phyloP scores from a whole-genome alignment of 805 yeast species.

The Torulaspora quercuum region DNA sequence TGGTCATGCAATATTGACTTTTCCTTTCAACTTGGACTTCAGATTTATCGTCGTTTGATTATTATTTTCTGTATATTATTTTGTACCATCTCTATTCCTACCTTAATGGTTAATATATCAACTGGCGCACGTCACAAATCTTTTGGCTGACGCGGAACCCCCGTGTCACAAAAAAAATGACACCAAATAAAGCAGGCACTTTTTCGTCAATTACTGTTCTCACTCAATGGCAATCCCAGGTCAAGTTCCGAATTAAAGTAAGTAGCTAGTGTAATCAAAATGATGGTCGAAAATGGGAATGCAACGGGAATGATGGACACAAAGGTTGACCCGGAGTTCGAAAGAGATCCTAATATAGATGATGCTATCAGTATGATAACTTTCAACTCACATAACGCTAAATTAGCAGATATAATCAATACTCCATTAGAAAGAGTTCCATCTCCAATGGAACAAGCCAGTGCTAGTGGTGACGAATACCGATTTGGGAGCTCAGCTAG shows the following conservation, averaged over 20 bases:
- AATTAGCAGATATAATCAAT: constrained; percentile 3
- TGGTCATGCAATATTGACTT: constrained; percentile 3
- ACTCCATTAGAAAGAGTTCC: constrained; percentile 12
- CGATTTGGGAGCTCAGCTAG: background rate
- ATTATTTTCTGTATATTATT: constrained; percentile 8
- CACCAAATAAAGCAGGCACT: no score
- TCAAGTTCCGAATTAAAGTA: no score
- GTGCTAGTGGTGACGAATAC: background rate
- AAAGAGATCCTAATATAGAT: constrained; percentile 1
- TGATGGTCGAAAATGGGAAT: background rate
- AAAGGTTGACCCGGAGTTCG: background rate
- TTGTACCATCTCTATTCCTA: background rate
- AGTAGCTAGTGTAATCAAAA: no score
- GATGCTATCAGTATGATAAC: constrained; percentile 7
- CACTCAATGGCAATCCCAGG: no score
- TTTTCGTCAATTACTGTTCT: no score
- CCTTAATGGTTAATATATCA: background rate
- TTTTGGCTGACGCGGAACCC: constrained; percentile 4
- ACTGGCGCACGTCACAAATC: constrained; percentile 3
- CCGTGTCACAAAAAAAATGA: constrained; percentile 1
- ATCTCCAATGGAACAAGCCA: constrained; percentile 4
- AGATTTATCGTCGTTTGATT: constrained; percentile 2
- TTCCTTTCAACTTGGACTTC: background rate
- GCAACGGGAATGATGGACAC: background rate
- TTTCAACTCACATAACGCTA: constrained; percentile 7